Base-by-base conservation (phyloP, 1,284 basidiomycete species). In the Leccinum griseonigrum region DNA sequence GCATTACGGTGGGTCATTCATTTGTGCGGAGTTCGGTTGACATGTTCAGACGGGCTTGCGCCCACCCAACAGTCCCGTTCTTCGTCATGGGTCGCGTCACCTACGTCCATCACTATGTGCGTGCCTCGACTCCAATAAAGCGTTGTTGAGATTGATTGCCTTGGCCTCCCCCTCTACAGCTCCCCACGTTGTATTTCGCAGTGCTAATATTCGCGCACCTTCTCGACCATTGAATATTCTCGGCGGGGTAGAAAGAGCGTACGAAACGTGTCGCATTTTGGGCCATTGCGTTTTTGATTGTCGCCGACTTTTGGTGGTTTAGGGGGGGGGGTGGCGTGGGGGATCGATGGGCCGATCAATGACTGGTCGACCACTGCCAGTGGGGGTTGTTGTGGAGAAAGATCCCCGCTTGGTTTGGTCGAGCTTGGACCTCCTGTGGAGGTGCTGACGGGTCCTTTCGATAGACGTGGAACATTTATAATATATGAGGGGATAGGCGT, bases 81-180 rank as follows among this genome's bases (percentile, higher is more conserved):
- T 79, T 98, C 68, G 87, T 97, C 77, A 97, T 98, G 95, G 95
- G 93, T 32, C 90, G 95, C 68, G 92, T 95, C 2, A 95, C 93
- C 48, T 95, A 95, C 67, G 77, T 95, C 16, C 94, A 95, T 74
- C 94, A 95, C 79, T 94, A 94, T 71, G 88, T 91, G 68, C 61
- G 88, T 79, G 28, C 26, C 34, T 32, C 38, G 16, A 40, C 38
- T 40, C 38, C 16, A n/a, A 40, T 40, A 40, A 40, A 16, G 38
- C 16, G 38, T 40, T n/a, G 38, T 40, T n/a, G 38, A 40, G 38
- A 40, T 40, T 40, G 38, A 40, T 40, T 40, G 38, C 38, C 38
- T 40, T 40, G 38, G 14, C 9, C 38, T 40, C 16, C 16, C 16
- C 38, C 36, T 40, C 38, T 40, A 64, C 38, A 93, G 90, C 86